Evolutionary conservation across 2,329 filamentous ascomycete genomes (phyloP), one percentile per base, ranked within the genome.

Genomic region (Exophiala phaeomuriformis): DNA sequence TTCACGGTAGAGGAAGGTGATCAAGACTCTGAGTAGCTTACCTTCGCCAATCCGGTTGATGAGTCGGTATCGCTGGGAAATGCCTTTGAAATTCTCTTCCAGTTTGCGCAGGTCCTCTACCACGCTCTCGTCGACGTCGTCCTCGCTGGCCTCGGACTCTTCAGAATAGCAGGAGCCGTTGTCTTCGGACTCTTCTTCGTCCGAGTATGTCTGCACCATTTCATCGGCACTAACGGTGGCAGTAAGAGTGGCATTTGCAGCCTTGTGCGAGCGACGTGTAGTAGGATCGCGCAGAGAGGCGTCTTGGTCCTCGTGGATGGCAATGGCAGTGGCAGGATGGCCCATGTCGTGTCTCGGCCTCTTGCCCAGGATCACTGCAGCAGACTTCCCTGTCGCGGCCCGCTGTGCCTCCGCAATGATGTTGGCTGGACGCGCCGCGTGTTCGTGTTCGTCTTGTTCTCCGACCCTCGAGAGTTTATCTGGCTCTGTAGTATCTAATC

Each of bases 41-140:
- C 90, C 93, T 80, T 98, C 93, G 66, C 93, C 93, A 66, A 98
- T 98, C 58, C 91, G 85, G 72, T 96, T 96, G 68, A 98, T 93
- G 51, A 98, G 73, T 49, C 90, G 84, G 71, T 91, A 98, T 53
- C 85, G 83, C 64, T 88, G 79, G 61, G 81, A 85, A 68, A 97
- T 94, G 48, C 86, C 88, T 36, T 84, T 84, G 67, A 97, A 96
- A 33, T 83, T 85, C 50, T 82, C 77, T 63, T 91, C 84, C 53
- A 98, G 82, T 62, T 84, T 88, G 49, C 83, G 81, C 81, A 98
- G 98, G 68, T 98, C 93, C 49, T 90, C 83, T 57, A 83, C 80
- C 9, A 95, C 87, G 1, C 67, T 69, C 50, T 72, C 71, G 40
- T 76, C 72, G 30, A 69, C 64, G 39, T 72, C 68, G 44, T 73